phyloP scores from a whole-genome alignment of 2,329 filamentous ascomycete genomes.

The Colletotrichum kahawae region DNA sequence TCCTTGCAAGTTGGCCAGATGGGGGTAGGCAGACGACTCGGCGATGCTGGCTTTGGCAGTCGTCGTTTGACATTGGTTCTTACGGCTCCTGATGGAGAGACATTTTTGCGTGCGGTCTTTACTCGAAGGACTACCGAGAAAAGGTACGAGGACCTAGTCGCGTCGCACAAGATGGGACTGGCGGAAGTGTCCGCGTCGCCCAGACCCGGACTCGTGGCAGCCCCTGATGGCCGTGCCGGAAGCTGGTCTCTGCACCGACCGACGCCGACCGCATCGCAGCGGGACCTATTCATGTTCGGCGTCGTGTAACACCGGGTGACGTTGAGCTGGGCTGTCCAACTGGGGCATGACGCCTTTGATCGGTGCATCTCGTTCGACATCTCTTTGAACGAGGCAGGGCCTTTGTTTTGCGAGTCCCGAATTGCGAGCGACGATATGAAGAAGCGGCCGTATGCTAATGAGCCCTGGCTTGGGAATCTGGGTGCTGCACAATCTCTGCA shows the following conservation, averaged over 20 bases:
- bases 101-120: not conserved
- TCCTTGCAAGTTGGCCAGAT: not conserved
- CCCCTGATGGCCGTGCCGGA: not conserved
- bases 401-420: constrained; percentile 7
- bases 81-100: not conserved
- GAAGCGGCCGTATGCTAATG: constrained; percentile 6
- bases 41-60: not conserved
- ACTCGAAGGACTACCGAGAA: not conserved
- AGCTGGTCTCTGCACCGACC: not conserved
- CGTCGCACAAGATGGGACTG: not conserved
- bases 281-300: not conserved
- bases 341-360: constrained; percentile 3
- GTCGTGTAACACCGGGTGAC: not conserved
- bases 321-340: not conserved
- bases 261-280: not conserved
- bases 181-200: constrained; percentile 7
- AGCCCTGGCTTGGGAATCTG: not conserved
- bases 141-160: not conserved
- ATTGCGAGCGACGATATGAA: not conserved
- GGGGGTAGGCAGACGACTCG: not conserved
- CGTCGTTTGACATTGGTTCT: not conserved
- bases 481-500: not conserved
- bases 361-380: not conserved
- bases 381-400: not conserved
- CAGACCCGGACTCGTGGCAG: constrained; percentile 13